Percentiles rank a stretch among this genome's conserved stretches.
These are phyloP conservation scores for Aethionema arabicum DNA, from an alignment of 345 rosid species.

Conservation along the genomic window DNA sequence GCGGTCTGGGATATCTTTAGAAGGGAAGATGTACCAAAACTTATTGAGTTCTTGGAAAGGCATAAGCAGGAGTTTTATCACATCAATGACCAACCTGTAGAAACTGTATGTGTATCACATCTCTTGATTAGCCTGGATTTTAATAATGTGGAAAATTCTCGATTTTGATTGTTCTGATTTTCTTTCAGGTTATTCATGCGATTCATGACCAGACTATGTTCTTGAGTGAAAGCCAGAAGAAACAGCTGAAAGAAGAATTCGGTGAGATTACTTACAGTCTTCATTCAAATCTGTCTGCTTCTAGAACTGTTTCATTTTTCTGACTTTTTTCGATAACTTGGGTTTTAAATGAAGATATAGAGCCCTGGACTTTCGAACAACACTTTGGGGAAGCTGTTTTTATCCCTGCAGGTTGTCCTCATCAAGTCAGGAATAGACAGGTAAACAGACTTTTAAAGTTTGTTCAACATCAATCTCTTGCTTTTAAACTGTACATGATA, in stretches of 20 bases:
- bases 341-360: constrained; percentile 25
- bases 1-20: constrained; percentile 81
- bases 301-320: not conserved
- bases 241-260: constrained; percentile 67
- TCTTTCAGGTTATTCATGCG: constrained; percentile 58
- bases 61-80: constrained; percentile 76
- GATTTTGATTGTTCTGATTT: constrained; percentile 38
- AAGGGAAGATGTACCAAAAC: constrained; percentile 72
- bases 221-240: constrained; percentile 60
- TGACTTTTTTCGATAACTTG: not conserved
- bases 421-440: constrained; percentile 39
- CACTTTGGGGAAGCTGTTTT: constrained; percentile 40
- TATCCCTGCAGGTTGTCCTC: constrained; percentile 44
- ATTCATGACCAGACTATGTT: constrained; percentile 76
- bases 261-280: constrained; percentile 40
- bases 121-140: constrained; percentile 18
- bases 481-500: too few species aligned
- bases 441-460: constrained; percentile 1
- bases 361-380: constrained; percentile 44
- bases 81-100: constrained; percentile 32
- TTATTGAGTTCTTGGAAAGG: constrained; percentile 57
- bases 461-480: not conserved
- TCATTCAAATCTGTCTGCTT: not conserved
- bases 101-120: constrained; percentile 21
- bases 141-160: not conserved